phyloP scores from a whole-genome alignment of 805 yeast genomes.

The Metschnikowia cubensis region DNA sequence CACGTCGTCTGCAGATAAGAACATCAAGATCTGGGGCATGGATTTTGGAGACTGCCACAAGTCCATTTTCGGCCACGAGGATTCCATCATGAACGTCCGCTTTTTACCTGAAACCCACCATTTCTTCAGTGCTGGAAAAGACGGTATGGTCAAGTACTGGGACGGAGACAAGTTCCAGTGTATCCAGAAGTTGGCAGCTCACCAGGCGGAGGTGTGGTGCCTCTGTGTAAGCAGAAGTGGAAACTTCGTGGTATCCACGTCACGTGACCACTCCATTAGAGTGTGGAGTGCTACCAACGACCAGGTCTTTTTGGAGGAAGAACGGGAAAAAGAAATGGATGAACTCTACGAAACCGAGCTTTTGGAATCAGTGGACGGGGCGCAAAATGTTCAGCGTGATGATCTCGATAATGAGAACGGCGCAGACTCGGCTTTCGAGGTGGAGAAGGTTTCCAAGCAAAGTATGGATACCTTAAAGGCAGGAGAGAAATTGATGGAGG shows the following conservation, averaged over 20 bases:
- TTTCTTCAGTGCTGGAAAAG: conserved; percentile 88
- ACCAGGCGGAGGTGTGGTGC: conserved; percentile 93
- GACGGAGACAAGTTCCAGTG: conserved; percentile 97
- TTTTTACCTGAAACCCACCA: conserved; percentile 85
- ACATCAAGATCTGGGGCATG: conserved; percentile 96
- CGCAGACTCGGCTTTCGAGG: conserved; percentile 47
- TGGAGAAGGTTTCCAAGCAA: conserved; percentile 68
- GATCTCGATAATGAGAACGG: conserved; percentile 38
- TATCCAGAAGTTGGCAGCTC: conserved; percentile 77
- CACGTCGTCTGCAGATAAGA: conserved; percentile 95
- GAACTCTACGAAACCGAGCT: conserved; percentile 83
- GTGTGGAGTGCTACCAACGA: conserved; percentile 94
- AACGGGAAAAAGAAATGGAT: conserved; percentile 92
- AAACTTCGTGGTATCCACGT: conserved; percentile 66
- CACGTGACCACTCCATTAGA: conserved; percentile 92
- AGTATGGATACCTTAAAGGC: conserved; percentile 90
- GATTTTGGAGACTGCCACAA: conserved; percentile 99
- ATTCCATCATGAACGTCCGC: conserved; percentile 83
- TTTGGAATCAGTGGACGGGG: conserved; percentile 29
- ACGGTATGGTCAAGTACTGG: conserved; percentile 90
- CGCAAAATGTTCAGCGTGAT: background rate
- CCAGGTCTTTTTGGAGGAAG: conserved; percentile 95
- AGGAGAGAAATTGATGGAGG: conserved; percentile 90
- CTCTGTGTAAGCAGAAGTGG: conserved; percentile 75
- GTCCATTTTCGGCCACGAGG: conserved; percentile 95